phyloP scores from a whole-genome alignment of 305 asterid genomes.

The Galium porrigens region DNA sequence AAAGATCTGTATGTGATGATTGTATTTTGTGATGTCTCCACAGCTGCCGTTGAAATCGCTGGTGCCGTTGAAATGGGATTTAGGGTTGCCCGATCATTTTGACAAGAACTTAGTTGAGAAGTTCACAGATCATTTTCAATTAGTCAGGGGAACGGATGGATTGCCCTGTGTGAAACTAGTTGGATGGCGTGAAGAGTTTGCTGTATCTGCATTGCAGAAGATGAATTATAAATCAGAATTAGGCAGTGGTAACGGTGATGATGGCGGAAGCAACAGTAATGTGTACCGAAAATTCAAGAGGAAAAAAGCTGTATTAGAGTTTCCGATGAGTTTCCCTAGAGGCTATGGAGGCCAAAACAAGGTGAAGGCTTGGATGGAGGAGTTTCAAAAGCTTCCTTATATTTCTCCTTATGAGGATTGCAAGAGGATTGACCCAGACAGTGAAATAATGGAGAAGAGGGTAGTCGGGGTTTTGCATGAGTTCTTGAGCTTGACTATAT shows the following conservation, averaged over 20 bases:
- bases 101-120: constrained; percentile 41
- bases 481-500: constrained; percentile 53
- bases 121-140: constrained; percentile 46
- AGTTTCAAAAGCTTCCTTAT: constrained; percentile 81
- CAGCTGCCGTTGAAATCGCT: constrained; percentile 59
- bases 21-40: constrained; percentile 5
- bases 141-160: constrained; percentile 52
- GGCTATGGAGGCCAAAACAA: constrained; percentile 84
- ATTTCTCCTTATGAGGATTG: constrained; percentile 86
- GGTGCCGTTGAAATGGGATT: constrained; percentile 78
- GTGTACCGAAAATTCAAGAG: constrained; percentile 52
- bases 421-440: constrained; percentile 55
- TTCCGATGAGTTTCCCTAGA: constrained; percentile 86
- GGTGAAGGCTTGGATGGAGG: constrained; percentile 95
- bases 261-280: constrained; percentile 11
- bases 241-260: constrained; percentile 14
- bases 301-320: constrained; percentile 62
- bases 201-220: constrained; percentile 61
- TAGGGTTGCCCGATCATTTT: constrained; percentile 73
- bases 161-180: constrained; percentile 50
- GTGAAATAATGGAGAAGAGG: constrained; percentile 93
- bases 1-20: not conserved
- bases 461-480: constrained; percentile 86
- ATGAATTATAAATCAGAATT: constrained; percentile 37
- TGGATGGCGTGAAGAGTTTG: constrained; percentile 52